Percentiles rank a stretch among this genome's conserved stretches.
Evolutionary conservation across 148 eudicot species (phyloP).

Genomic region (Arbutus unedo): DNA sequence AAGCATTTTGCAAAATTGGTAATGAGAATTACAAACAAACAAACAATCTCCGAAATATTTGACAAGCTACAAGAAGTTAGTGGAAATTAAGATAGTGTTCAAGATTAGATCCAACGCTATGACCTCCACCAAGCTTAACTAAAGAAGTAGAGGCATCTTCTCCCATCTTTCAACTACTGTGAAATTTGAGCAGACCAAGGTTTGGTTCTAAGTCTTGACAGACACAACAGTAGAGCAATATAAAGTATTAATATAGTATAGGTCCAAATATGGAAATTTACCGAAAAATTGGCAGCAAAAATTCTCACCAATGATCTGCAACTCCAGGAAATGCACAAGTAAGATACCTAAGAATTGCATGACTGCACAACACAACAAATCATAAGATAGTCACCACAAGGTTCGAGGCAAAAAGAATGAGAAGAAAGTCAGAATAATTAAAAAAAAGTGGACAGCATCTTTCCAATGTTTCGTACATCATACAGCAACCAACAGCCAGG

Average conservation of each 20-base stretch:
- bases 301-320: slow-evolving; percentile 86
- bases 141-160: background rate
- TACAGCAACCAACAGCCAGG: background rate
- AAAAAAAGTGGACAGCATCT: slow-evolving; percentile 1
- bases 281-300: background rate
- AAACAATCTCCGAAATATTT: background rate
- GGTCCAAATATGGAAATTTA: background rate
- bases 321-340: slow-evolving; percentile 80
- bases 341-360: slow-evolving; percentile 82
- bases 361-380: slow-evolving; percentile 50
- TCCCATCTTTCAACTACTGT: background rate
- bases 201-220: background rate
- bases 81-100: background rate
- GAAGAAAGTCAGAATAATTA: background rate
- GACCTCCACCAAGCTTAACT: slow-evolving; percentile 11
- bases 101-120: background rate
- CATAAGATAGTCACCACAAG: slow-evolving; percentile 5
- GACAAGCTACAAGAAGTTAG: background rate
- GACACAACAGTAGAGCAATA: slow-evolving; percentile 1
- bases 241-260: background rate
- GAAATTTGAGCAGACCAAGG: background rate
- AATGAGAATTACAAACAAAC: background rate
- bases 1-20: background rate
- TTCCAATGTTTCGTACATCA: background rate
- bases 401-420: background rate